Conservation (phyloP, 495 filamentous ascomycete species). For the Rostrohypoxylon terebratum region DNA sequence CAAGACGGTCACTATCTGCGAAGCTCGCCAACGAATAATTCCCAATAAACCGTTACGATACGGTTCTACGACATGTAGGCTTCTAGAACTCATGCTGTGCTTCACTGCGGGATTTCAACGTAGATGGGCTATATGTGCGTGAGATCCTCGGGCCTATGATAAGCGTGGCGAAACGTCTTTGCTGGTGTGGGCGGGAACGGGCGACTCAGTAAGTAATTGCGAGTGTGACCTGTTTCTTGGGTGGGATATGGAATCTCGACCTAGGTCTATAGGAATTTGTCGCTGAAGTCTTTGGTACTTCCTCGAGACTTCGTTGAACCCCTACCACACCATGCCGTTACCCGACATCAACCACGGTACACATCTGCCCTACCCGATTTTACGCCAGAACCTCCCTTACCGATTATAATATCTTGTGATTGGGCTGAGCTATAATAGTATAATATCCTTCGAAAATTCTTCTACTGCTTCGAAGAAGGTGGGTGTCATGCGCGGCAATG, state of each 20-base stretch:
- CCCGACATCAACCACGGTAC: conserved; percentile 7
- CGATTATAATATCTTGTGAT: conserved; percentile 33
- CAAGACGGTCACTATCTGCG: conserved; percentile 13
- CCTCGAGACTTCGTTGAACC: conserved; percentile 29
- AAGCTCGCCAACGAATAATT: background rate
- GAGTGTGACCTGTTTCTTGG: conserved; percentile 30
- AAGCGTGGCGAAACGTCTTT: conserved; percentile 26
- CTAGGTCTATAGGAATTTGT: conserved; percentile 17
- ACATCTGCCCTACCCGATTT: conserved; percentile 11
- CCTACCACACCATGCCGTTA: conserved; percentile 3
- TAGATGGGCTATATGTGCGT: conserved; percentile 20
- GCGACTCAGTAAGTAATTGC: conserved; percentile 10
- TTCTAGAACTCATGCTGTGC: background rate
- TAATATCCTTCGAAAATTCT: conserved; percentile 15
- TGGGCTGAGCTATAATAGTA: conserved; percentile 41
- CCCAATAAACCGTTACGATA: conserved; percentile 1
- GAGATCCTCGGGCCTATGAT: conserved; percentile 34
- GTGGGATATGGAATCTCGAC: conserved; percentile 22
- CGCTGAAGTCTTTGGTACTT: conserved; percentile 37
- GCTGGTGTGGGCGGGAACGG: background rate
- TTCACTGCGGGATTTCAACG: conserved; percentile 22
- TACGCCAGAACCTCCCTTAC: conserved; percentile 30
- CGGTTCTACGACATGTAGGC: conserved; percentile 4
- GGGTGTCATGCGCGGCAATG: conserved; percentile 33
- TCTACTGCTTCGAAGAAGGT: background rate